Conservation (phyloP, 176 grass and related monocot species). For the Rhynchospora breviuscula region DNA sequence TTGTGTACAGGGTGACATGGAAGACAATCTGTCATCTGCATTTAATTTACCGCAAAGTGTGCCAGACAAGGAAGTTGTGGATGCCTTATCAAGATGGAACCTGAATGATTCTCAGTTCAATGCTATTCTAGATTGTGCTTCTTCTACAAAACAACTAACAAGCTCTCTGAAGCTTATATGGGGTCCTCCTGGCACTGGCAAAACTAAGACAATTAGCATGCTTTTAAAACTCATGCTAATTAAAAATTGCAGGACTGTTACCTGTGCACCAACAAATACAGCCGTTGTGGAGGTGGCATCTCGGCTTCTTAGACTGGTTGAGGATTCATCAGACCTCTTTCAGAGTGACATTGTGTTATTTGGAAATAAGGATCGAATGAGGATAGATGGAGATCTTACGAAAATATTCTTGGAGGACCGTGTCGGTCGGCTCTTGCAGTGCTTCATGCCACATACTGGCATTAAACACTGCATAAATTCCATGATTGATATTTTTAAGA, state of each 20-base stretch:
- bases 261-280: slow-evolving; percentile 75
- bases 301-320: slow-evolving; percentile 29
- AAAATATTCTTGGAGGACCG: slow-evolving; percentile 53
- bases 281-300: slow-evolving; percentile 51
- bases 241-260: slow-evolving; percentile 40
- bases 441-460: slow-evolving; percentile 30
- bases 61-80: background rate
- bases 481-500: slow-evolving; percentile 34
- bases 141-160: background rate
- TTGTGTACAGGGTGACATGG: background rate
- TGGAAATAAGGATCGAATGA: slow-evolving; percentile 53
- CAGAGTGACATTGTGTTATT: slow-evolving; percentile 53
- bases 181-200: slow-evolving; percentile 71
- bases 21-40: background rate
- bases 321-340: background rate
- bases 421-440: slow-evolving; percentile 14
- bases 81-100: background rate
- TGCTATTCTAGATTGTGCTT: slow-evolving; percentile 40
- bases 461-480: slow-evolving; percentile 37
- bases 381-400: background rate
- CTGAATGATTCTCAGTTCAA: slow-evolving; percentile 43
- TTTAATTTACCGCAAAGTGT: background rate
- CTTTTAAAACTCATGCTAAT: slow-evolving; percentile 42
- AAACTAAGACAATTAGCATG: slow-evolving; percentile 68
- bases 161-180: slow-evolving; percentile 41